Base-by-base conservation (phyloP, 2,329 filamentous ascomycete species). In the Plectosphaerella plurivora region DNA sequence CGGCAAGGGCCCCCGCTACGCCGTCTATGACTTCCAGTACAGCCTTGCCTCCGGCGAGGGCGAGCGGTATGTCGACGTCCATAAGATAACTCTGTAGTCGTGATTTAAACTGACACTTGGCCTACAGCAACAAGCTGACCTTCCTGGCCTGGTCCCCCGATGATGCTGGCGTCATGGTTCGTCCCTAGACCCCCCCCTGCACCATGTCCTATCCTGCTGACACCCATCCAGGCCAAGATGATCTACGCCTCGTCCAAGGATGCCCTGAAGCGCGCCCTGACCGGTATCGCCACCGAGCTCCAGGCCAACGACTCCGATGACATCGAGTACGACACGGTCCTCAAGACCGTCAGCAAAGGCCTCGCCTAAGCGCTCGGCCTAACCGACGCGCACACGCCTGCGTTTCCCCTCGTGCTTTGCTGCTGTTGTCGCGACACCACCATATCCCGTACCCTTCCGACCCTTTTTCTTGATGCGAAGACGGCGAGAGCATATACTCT, bases 231-330 rank as follows among this genome's bases (percentile, higher is more conserved):
- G 89, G 81, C 87, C 73, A 91, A 91, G 81, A 94, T 94, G 89
- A 81, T 91, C 72, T 94, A 93, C 79, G 88, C 89, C 63, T 89
- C 89, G 50, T 94, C 89, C 73, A 94, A 93, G 78, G 88, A 92
- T 65, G 87, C 88, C 55, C 81, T 94, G 61, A 93, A 91, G 82
- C 86, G 86, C 71, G 73, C 87, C 49, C 82, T 94, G 58, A 88
- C 83, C 67, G 89, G 88, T 58, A 75, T 93, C 62, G 87, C 86
- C 56, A 75, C 78, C 63, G 89, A 93, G 70, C 79, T 92, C 64
- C 89, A 94, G 78, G 89, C 88, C 76, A 92, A 92, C 77, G 89
- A 93, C 71, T 73, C 75, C 61, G 87, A 91, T 71, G 89, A 93
- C 71, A 88, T 94, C 67, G 88, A 92, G 76, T 86, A 84, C 72